Base-by-base conservation (phyloP, 257 asterid genomes). In the Solanum lycopersicoides region DNA sequence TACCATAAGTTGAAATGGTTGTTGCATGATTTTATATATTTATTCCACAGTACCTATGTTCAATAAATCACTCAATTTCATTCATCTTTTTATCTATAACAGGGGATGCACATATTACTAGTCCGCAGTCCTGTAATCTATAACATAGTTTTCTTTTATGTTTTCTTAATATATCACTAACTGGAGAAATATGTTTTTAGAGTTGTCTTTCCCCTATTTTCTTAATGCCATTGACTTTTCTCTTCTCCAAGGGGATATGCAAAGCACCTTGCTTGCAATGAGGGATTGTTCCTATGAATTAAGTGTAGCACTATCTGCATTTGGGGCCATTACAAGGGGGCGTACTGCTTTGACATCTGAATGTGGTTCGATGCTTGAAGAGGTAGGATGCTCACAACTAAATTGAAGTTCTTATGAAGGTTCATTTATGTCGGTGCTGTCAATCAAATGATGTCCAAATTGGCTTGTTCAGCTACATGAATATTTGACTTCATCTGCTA, bases 341-440 rank as follows among this genome's bases (percentile, higher is more conserved):
- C 99, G 93, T 89, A 93, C 94, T 84, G 96, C 98, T 85, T 94
- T 97, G 95, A 97, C 99, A 89, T 93, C 98, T 87, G 99, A 96
- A 90, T 97, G 99, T 91, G 99, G 99, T 89, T 94, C 98, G 69
- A 97, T 97, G 99, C 99, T 97, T 83, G 99, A 97, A 91, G 99
- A 97, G 97, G 99, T 96, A 88, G 63, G 47, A 39, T 85, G 63
- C 87, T 87, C 89, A 15, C 88, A 86, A 77, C 82, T 80, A 30
- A 76, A 10, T 82, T 82, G 20, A 91, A 30, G 47, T 47, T 50
- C 85, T 82, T 82, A 32, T 59, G 28, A 59, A 59, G 66, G 1
- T 59, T 59, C 66, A 59, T 20, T 7, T 59, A 59, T 82, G 69
- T 82, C 32, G 3, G 85, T 82, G 71, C 32, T 82, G 32, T 50